Evolutionary conservation across 306 rosid genomes (phyloP).

Genomic region (Trichosanthes truncata): DNA sequence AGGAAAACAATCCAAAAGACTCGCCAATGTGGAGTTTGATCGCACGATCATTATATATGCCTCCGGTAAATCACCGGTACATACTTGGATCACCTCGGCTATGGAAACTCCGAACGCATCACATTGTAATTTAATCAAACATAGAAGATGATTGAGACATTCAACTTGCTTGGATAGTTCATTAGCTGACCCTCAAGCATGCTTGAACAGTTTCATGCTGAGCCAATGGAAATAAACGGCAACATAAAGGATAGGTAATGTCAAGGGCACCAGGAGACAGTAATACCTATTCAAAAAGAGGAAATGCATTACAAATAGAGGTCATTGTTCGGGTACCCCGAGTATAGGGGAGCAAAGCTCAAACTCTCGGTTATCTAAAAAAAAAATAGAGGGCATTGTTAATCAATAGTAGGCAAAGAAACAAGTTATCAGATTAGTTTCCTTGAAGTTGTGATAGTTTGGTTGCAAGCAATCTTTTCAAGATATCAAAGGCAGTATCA

Average conservation of each 20-base stretch:
- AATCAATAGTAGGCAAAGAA: background rate
- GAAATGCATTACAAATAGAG: background rate
- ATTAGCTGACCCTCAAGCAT: conserved; percentile 33
- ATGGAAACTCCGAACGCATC: background rate
- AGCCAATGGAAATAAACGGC: conserved; percentile 86
- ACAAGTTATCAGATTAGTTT: background rate
- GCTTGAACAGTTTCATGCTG: conserved; percentile 83
- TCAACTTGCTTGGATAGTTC: background rate
- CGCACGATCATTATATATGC: background rate
- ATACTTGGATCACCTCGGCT: background rate
- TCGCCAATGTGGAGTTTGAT: background rate
- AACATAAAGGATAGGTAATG: conserved; percentile 59
- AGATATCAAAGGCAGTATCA: background rate
- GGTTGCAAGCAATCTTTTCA: background rate
- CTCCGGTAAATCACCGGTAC: background rate
- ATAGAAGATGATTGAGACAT: background rate
- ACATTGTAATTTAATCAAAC: background rate
- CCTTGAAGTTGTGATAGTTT: background rate
- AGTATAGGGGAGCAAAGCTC: too few species aligned
- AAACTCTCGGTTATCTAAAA: too few species aligned
- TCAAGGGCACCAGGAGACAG: conserved; percentile 84
- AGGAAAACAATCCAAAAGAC: background rate
- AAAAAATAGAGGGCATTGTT: background rate
- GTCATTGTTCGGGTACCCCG: too few species aligned
- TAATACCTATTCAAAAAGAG: conserved; percentile 39